Conservation (phyloP, 2,329 filamentous ascomycete species). For the Botrytis sinoallii region DNA sequence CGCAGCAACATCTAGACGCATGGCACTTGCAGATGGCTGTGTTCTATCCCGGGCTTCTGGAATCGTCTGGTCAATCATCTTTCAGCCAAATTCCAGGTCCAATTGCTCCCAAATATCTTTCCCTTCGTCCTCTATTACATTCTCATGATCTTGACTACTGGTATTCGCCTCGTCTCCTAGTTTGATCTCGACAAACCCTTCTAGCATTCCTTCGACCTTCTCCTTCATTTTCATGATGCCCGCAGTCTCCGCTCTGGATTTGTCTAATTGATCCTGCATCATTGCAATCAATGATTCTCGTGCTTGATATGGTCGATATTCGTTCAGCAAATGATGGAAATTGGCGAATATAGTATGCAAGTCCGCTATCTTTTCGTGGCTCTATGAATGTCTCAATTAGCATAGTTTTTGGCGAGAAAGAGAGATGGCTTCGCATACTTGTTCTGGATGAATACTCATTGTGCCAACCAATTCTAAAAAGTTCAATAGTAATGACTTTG, state of each 20-base stretch:
- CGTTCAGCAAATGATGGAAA: slow-evolving; percentile 88
- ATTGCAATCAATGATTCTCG: slow-evolving; percentile 80
- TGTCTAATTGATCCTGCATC: slow-evolving; percentile 81
- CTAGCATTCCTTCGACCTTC: slow-evolving; percentile 70
- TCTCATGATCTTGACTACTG: slow-evolving; percentile 23
- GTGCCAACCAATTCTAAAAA: slow-evolving; percentile 81
- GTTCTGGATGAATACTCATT: slow-evolving; percentile 62
- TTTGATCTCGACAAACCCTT: slow-evolving; percentile 58
- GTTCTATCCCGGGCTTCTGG: background rate
- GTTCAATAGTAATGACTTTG: slow-evolving; percentile 82
- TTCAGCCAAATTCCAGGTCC: slow-evolving; percentile 42
- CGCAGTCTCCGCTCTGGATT: slow-evolving; percentile 68
- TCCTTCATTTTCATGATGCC: slow-evolving; percentile 64
- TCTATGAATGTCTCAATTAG: slow-evolving; percentile 42
- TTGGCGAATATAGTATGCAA: slow-evolving; percentile 83
- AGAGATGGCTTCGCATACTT: slow-evolving; percentile 38
- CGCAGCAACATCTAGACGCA: background rate
- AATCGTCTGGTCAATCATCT: background rate
- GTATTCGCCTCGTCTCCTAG: slow-evolving; percentile 20
- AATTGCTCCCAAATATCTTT: slow-evolving; percentile 44
- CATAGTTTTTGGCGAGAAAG: background rate
- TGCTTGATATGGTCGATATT: slow-evolving; percentile 91
- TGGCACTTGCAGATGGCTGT: background rate
- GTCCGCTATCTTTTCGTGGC: slow-evolving; percentile 70
- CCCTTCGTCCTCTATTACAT: slow-evolving; percentile 22